Evolutionary conservation across 2,329 filamentous ascomycete species (phyloP), one percentile per base, ranked within the genome.

Genomic region (Fusarium dimerum): DNA sequence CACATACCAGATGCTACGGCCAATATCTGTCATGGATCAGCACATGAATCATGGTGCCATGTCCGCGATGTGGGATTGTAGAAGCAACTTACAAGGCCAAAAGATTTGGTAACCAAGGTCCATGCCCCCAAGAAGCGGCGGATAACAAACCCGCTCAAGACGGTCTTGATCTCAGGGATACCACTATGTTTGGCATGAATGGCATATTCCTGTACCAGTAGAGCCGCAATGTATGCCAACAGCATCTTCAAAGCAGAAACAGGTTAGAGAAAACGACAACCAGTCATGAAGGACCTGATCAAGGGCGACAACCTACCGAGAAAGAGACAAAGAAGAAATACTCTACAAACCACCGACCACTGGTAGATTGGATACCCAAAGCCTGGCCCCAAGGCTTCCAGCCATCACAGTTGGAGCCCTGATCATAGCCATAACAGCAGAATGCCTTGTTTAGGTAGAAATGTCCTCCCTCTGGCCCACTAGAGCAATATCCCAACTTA

Each of bases 141-240:
- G 56, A 99, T 97, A 32, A 99, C 87, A 70, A 97, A 97, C 6
- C 93, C 93, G 40, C 93, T 93, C 48, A 99, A 76, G 9, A 99
- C 84, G 3, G 92, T 97, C 78, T 99, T 99, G 74, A 99, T 95
- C 76, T 99, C 93, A 6, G 93, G 92, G 62, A 99, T 97, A 73
- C 93, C 93, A 69, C 91, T 96, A 67, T 97, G 93, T 69, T 89
- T 93, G 44, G 93, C 93, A 72, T 96, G 90, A 6, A 89, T 79
- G 20, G 90, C 91, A 71, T 92, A 97, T 63, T 88, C 84, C 63
- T 88, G 85, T 13, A 97, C 92, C 48, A 97, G 76, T 48, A 92
- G 68, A 48, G 88, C 90, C 10, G 94, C 91, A 52, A 81, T 84
- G 38, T 85, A 78, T 26, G 93, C 92, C 67, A 96, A 93, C 8